These are phyloP conservation scores for Strobilomyces confusus DNA, from an alignment of 768 basidiomycete species.

Conservation along the genomic window DNA sequence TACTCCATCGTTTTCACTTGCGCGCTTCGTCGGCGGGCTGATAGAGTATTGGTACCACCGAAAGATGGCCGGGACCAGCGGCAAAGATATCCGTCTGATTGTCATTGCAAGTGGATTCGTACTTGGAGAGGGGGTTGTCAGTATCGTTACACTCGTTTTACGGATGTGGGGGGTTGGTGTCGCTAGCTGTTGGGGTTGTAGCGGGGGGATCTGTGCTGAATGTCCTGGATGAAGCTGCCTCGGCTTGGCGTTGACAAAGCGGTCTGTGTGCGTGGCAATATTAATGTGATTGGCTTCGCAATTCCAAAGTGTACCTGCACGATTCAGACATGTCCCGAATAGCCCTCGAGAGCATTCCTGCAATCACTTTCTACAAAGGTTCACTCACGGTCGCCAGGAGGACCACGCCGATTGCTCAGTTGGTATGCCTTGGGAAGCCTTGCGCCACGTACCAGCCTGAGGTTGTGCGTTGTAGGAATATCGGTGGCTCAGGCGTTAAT, in stretches of 20 bases:
- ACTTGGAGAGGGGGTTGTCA: conserved; percentile 88
- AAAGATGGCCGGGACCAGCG: conserved; percentile 43
- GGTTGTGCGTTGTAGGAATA: conserved; percentile 77
- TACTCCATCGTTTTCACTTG: conserved; percentile 90
- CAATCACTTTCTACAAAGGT: conserved; percentile 77
- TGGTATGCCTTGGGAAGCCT: conserved; percentile 74
- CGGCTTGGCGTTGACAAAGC: not conserved
- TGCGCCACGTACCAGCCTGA: conserved; percentile 79
- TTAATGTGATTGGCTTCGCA: not conserved
- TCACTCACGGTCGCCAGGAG: conserved; percentile 62
- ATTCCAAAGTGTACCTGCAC: not conserved
- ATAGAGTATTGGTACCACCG: conserved; percentile 69
- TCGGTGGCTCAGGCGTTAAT: conserved; percentile 72
- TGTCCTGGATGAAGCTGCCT: conserved; percentile 42
- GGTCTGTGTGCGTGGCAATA: conserved; percentile 8
- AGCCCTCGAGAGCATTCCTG: conserved; percentile 64
- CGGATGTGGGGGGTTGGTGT: conserved; percentile 72
- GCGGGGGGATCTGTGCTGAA: conserved; percentile 66
- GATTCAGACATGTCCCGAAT: conserved; percentile 68
- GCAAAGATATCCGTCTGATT: conserved; percentile 68
- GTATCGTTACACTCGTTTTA: conserved; percentile 72
- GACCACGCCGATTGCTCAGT: conserved; percentile 67
- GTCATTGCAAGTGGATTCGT: conserved; percentile 95
- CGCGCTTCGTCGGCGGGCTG: conserved; percentile 83
- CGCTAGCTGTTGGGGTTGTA: conserved; percentile 85